Evolutionary conservation across 2,329 filamentous ascomycete species (phyloP).

Genomic region (Fusarium verticillioides): DNA sequence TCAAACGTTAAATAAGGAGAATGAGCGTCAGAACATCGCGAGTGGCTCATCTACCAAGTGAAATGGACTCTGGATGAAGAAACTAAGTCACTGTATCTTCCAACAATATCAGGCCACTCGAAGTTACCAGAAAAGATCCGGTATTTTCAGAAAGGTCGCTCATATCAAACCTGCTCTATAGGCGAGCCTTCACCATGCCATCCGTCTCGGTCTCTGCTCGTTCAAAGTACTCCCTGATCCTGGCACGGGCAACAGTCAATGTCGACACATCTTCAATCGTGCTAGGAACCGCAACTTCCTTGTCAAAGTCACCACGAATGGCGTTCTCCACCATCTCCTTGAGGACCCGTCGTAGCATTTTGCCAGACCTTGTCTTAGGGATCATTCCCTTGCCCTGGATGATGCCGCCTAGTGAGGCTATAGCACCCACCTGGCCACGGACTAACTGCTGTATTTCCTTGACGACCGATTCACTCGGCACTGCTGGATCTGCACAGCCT

Average conservation of each 20-base stretch:
- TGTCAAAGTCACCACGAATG: conserved; percentile 76
- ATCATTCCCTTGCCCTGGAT: conserved; percentile 89
- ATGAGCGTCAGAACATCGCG: background rate
- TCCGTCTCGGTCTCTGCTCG: conserved; percentile 59
- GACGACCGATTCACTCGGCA: conserved; percentile 57
- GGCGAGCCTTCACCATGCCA: conserved; percentile 63
- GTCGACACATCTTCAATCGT: conserved; percentile 85
- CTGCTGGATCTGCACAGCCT: conserved; percentile 61
- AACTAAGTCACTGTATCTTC: background rate
- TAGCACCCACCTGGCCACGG: conserved; percentile 84
- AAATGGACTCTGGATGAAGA: background rate
- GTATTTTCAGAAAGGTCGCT: background rate
- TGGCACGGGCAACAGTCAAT: conserved; percentile 77
- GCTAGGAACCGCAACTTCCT: conserved; percentile 78
- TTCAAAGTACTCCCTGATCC: conserved; percentile 81
- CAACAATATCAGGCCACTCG: background rate
- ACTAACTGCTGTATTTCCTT: conserved; percentile 78
- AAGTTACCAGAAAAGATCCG: background rate
- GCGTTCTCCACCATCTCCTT: conserved; percentile 87
- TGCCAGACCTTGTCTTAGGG: conserved; percentile 91
- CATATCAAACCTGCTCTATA: conserved; percentile 50
- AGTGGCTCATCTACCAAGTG: background rate
- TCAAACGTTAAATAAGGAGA: background rate
- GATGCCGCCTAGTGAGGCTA: conserved; percentile 86
- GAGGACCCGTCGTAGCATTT: conserved; percentile 85